phyloP scores from a whole-genome alignment of 495 filamentous ascomycete species.

The Penicillium salamii region DNA sequence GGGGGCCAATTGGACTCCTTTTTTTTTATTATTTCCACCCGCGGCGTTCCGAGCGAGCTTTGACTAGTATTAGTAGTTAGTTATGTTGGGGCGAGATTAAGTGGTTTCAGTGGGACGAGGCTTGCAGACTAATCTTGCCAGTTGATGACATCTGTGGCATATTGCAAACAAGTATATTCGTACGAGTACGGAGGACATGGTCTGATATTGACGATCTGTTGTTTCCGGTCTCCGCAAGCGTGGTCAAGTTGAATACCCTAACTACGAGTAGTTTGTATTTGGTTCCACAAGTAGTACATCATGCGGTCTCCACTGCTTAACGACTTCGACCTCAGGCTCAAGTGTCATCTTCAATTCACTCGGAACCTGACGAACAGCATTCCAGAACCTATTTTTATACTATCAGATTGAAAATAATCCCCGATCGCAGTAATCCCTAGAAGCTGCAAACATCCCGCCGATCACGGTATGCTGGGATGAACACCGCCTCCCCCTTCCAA shows the following conservation, averaged over 20 bases:
- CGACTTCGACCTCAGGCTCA: too few species aligned
- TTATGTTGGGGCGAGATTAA: not conserved
- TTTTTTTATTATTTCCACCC: not conserved
- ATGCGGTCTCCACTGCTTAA: not conserved
- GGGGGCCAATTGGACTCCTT: not conserved
- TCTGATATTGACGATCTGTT: conserved; percentile 3
- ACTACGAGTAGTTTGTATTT: too few species aligned
- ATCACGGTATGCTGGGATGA: conserved; percentile 31
- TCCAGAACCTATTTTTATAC: not conserved
- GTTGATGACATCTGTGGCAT: conserved; percentile 9
- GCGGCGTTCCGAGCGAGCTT: not conserved
- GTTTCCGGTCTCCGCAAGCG: conserved; percentile 19
- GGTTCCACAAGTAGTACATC: too few species aligned
- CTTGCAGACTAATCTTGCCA: too few species aligned
- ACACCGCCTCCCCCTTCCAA: conserved; percentile 39
- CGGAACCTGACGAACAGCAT: too few species aligned
- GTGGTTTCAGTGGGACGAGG: not conserved
- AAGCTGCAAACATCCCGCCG: conserved; percentile 31
- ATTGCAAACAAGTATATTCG: not conserved
- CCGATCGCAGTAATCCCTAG: conserved; percentile 11
- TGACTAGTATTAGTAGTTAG: too few species aligned
- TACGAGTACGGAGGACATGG: not conserved
- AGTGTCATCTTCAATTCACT: too few species aligned
- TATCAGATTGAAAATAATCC: conserved; percentile 7
- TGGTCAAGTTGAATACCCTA: too few species aligned